phyloP scores from a whole-genome alignment of 768 basidiomycete genomes.

The Tricholomella constricta region DNA sequence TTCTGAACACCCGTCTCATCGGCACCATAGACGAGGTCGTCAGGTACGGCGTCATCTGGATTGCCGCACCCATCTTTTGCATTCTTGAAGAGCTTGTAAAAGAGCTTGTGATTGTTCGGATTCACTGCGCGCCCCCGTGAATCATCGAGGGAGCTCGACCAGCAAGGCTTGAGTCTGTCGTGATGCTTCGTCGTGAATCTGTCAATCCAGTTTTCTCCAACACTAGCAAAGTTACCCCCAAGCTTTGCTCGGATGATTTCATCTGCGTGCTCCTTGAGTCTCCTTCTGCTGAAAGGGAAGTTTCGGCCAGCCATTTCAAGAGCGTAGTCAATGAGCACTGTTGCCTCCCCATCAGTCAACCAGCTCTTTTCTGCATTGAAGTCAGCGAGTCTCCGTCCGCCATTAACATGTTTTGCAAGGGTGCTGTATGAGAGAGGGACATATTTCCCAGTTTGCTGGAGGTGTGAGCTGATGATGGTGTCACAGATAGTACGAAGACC shows the following conservation, averaged over 20 bases:
- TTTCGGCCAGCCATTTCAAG: constrained; percentile 25
- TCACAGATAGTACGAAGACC: neutral
- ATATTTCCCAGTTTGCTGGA: too few relatives aligned
- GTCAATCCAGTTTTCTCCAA: constrained; percentile 1
- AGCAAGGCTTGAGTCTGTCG: constrained; percentile 27
- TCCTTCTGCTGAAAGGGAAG: constrained; percentile 21
- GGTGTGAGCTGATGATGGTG: neutral
- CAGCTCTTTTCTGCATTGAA: neutral
- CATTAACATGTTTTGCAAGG: too few relatives aligned
- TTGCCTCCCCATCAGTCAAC: too few relatives aligned
- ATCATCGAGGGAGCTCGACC: constrained; percentile 34
- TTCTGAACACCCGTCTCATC: constrained; percentile 20
- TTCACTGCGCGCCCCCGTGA: constrained; percentile 30
- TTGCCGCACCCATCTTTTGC: neutral
- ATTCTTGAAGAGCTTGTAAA: constrained; percentile 25
- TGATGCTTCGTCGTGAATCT: constrained; percentile 4
- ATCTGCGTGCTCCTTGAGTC: constrained; percentile 28
- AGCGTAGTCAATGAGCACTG: constrained; percentile 26
- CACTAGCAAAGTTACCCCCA: constrained; percentile 6
- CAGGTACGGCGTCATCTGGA: neutral
- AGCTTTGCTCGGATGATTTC: constrained; percentile 18
- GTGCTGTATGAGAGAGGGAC: too few relatives aligned
- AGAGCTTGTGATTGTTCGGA: constrained; percentile 33
- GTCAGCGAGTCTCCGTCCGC: too few relatives aligned
- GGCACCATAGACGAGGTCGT: constrained; percentile 22